Evolutionary conservation across 140 eudicot genomes (phyloP), one percentile per base, ranked within the genome.

Genomic region (Erigeron philadelphicus): DNA sequence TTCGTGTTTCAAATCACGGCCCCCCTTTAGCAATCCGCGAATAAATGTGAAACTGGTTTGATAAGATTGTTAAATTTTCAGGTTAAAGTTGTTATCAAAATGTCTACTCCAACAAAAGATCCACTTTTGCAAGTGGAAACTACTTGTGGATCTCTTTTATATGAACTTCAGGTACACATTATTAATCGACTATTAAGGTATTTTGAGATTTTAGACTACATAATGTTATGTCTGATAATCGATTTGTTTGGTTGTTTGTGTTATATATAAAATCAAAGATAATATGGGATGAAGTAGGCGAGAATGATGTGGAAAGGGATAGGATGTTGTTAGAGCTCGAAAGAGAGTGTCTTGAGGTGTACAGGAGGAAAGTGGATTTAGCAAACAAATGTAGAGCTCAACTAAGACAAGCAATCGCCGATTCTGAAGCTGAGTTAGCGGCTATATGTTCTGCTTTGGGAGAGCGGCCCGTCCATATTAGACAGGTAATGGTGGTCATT

Each of bases 391-490:
- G 67, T 43, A 72, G 90, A 71, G 88, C 90, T 74, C 82, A 80
- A 76, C 70, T 87, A 46, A 66, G 82, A 60, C 90, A 84, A 40
- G 81, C 95, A 4, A 79, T 87, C 61, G 95, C 90, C 67, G 95
- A 84, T 78, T 83, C 88, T 50, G 84, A 84, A 70, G 86, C 86
- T 12, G 95, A 87, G 48, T 76, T 86, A 67, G 96, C 96, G 25
- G 81, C 88, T 25, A 80, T 89, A 23, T 89, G 96, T 78, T 84
- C 88, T 48, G 76, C 95, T 41, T 84, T 89, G 95, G 96, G 96
- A n/a, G 96, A 89, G 64, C 67, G 76, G 46, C 96, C 96, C 1
- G 85, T 82, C 35, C 95, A 86, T 79, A 84, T 89, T 73, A 86
- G 96, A 54, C 95, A 86, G 85, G 96, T 85, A 69, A 3, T 18